These are phyloP conservation scores for Boletus pseudopeckii DNA, from an alignment of 768 basidiomycete species.

Conservation along the genomic window DNA sequence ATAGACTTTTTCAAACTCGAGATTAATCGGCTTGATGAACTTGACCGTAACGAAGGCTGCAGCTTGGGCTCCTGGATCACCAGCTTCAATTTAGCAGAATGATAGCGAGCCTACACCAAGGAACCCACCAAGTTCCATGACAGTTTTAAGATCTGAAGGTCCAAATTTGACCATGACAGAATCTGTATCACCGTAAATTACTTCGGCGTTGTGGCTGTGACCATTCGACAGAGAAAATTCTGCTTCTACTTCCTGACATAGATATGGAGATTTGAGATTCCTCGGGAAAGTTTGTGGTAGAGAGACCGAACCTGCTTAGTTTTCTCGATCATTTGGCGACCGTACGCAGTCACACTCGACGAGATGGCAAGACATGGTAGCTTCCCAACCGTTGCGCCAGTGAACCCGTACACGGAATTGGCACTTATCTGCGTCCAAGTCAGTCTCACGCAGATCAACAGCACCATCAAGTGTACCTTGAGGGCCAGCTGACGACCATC, in stretches of 20 bases:
- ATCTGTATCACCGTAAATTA: conserved; percentile 99
- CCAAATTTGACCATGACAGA: conserved; percentile 99
- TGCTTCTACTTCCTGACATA: conserved; percentile 73
- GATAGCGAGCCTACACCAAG: background rate
- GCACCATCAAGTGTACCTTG: conserved; percentile 52
- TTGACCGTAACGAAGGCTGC: conserved; percentile 87
- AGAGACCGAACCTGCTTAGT: conserved; percentile 69
- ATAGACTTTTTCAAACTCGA: conserved; percentile 99
- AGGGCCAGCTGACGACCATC: conserved; percentile 96
- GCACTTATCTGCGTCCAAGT: conserved; percentile 79
- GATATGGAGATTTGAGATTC: background rate
- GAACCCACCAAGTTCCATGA: conserved; percentile 83
- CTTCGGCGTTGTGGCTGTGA: conserved; percentile 80
- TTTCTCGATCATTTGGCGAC: conserved; percentile 98
- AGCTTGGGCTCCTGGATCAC: conserved; percentile 74
- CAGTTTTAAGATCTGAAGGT: conserved; percentile 75
- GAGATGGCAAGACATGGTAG: conserved; percentile 95
- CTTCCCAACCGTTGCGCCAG: conserved; percentile 96
- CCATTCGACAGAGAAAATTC: conserved; percentile 86
- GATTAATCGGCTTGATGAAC: conserved; percentile 94
- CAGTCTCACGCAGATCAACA: background rate
- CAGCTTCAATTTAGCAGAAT: background rate
- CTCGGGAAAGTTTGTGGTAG: background rate
- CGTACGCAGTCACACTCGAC: conserved; percentile 92
- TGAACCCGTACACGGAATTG: conserved; percentile 99